Base-by-base conservation (phyloP, 805 yeast genomes). In the Kodamaea sagamina region DNA sequence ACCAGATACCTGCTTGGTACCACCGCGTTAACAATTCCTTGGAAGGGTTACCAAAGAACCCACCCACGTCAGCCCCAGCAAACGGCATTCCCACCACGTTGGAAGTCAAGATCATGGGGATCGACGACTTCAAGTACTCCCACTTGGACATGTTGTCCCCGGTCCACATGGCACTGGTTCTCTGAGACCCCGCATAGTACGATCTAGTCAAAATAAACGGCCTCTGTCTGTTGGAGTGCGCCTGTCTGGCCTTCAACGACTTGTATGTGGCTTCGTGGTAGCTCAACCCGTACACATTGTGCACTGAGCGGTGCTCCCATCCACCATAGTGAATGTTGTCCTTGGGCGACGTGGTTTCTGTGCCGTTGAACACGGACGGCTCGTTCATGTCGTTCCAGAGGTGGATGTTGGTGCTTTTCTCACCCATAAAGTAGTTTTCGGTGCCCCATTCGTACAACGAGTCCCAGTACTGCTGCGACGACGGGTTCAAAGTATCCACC, bases 371-470 rank as follows among this genome's bases (percentile, higher is more conserved):
- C 4, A 93, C 84, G 0, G 97, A 88, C 1, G 98, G 97, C 65
- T 93, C 99, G 64, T 86, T 88, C 99, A 93, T 93, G 62, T 93
- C 99, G 63, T 92, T 93, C 99, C 99, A 93, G 13, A 93, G 68
- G 55, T 84, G 84, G 36, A 89, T 62, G 57, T 93, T 93, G 10
- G 76, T 68, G 7, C 84, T 75, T 34, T 66, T 54, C 77, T 78
- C 41, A 3, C 58, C 62, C 49, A 70, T 50, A 35, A 68, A 65
- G 36, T 47, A 45, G 32, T 59, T 56, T 1, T 63, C 56, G 3
- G 71, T 59, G 7, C 82, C 80, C 44, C 72, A 70, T 17, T 58
- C 59, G 55, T 77, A 81, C 37, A 79, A 73, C 2, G 62, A 47
- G 37, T 66, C 67, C 97, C 97, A 90, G 45, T 75, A 73, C 4